These are phyloP conservation scores for Colletotrichum shisoi DNA, from an alignment of 2,329 filamentous ascomycete species.

Conservation along the genomic window DNA sequence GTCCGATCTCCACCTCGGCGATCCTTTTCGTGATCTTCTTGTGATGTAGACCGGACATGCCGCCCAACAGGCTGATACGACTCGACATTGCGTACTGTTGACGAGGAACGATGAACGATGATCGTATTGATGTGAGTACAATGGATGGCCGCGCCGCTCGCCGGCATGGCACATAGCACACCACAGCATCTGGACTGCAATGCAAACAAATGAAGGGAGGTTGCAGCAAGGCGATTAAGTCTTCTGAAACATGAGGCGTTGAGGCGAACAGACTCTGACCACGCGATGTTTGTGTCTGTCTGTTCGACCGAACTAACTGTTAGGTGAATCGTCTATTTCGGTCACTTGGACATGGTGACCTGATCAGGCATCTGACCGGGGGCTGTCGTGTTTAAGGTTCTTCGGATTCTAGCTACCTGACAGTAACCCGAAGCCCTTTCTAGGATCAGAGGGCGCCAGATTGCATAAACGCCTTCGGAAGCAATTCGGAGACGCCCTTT, in stretches of 20 bases:
- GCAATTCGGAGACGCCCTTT: slow-evolving; percentile 28
- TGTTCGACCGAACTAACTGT: slow-evolving; percentile 20
- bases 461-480: slow-evolving; percentile 16
- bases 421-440: slow-evolving; percentile 34
- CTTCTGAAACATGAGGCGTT: slow-evolving; percentile 39
- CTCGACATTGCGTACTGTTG: slow-evolving; percentile 9
- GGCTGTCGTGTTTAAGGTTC: slow-evolving; percentile 9
- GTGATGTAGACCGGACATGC: slow-evolving; percentile 25
- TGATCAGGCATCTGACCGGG: not conserved
- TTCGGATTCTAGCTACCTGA: slow-evolving; percentile 7
- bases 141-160: slow-evolving; percentile 13
- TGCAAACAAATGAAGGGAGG: slow-evolving; percentile 35
- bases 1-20: slow-evolving; percentile 22
- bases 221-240: slow-evolving; percentile 35
- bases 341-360: slow-evolving; percentile 3
- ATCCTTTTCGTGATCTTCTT: slow-evolving; percentile 22
- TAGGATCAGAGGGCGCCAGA: slow-evolving; percentile 17
- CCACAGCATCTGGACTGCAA: slow-evolving; percentile 19
- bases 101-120: not conserved
- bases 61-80: slow-evolving; percentile 24
- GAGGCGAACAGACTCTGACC: slow-evolving; percentile 37
- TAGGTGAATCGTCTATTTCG: slow-evolving; percentile 28
- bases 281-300: slow-evolving; percentile 29
- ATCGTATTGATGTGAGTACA: not conserved
- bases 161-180: slow-evolving; percentile 17